phyloP scores from a whole-genome alignment of 2,329 filamentous ascomycete species.

The Ceratocystis eucalypticola region DNA sequence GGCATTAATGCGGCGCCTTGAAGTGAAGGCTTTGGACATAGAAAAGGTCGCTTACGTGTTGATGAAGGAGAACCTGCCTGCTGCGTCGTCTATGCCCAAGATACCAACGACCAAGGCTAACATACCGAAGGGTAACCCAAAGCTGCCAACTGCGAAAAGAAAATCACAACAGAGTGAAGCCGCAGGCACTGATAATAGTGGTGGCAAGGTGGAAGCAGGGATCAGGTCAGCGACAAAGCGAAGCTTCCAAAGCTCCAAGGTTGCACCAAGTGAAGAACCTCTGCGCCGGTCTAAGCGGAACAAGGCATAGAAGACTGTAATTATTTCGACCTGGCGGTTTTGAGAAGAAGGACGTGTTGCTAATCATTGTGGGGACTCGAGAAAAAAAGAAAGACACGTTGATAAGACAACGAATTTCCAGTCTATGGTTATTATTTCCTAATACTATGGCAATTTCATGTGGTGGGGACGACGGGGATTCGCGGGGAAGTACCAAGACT shows the following conservation, averaged over 20 bases:
- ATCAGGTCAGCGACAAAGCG: background rate
- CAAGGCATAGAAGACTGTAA: background rate
- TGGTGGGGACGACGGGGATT: background rate
- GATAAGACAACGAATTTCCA: background rate
- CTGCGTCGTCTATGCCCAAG: background rate
- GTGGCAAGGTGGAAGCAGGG: background rate
- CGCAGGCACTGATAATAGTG: background rate
- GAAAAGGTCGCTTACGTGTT: slow-evolving; percentile 58
- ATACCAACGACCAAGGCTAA: background rate
- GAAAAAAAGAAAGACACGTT: no score
- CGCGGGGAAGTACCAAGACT: no score
- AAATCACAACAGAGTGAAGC: slow-evolving; percentile 10
- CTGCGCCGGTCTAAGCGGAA: slow-evolving; percentile 15
- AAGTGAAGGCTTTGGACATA: slow-evolving; percentile 45
- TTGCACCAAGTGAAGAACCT: background rate
- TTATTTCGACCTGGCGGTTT: background rate
- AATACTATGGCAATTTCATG: background rate
- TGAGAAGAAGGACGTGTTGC: background rate
- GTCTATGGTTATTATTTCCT: background rate
- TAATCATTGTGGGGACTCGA: background rate
- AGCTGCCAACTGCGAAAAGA: background rate
- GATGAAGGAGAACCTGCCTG: slow-evolving; percentile 5
- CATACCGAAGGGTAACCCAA: slow-evolving; percentile 19
- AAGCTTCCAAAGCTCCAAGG: background rate
- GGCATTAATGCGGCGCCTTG: slow-evolving; percentile 35